Evolutionary conservation across 306 rosid species (phyloP).

Genomic region (Ceratonia siliqua): DNA sequence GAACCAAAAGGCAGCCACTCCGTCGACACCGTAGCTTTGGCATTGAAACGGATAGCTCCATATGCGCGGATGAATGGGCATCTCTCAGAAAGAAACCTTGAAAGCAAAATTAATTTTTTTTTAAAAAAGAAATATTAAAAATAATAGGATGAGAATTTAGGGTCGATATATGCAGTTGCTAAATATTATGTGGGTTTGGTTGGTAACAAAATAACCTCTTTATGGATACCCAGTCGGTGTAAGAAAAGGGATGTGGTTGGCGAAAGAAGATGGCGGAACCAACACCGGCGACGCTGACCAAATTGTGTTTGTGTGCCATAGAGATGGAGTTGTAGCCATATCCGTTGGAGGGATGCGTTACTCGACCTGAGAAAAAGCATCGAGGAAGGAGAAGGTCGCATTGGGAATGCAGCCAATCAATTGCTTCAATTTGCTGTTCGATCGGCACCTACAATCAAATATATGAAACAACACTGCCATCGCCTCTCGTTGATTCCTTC

Average conservation of each 20-base stretch:
- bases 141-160: background rate
- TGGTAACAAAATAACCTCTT: constrained; percentile 50
- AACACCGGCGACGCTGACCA: constrained; percentile 79
- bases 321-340: constrained; percentile 4
- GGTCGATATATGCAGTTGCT: background rate
- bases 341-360: constrained; percentile 16
- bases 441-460: constrained; percentile 67
- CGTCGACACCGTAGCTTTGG: constrained; percentile 61
- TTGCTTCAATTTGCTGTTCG: constrained; percentile 70
- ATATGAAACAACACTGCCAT: background rate
- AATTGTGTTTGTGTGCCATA: background rate
- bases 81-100: constrained; percentile 77
- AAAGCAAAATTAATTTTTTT: background rate
- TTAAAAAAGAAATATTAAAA: background rate
- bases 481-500: background rate
- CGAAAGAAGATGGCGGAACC: constrained; percentile 84
- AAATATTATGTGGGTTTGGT: background rate
- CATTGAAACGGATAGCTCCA: constrained; percentile 88
- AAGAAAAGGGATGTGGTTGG: constrained; percentile 60
- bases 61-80: constrained; percentile 89
- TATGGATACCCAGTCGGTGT: constrained; percentile 74
- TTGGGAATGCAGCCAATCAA: constrained; percentile 87
- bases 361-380: constrained; percentile 71
- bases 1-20: constrained; percentile 89
- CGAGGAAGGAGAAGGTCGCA: constrained; percentile 65